These are phyloP conservation scores for Cucumis cinereus DNA, from an alignment of 306 rosid genomes.

Conservation along the genomic window DNA sequence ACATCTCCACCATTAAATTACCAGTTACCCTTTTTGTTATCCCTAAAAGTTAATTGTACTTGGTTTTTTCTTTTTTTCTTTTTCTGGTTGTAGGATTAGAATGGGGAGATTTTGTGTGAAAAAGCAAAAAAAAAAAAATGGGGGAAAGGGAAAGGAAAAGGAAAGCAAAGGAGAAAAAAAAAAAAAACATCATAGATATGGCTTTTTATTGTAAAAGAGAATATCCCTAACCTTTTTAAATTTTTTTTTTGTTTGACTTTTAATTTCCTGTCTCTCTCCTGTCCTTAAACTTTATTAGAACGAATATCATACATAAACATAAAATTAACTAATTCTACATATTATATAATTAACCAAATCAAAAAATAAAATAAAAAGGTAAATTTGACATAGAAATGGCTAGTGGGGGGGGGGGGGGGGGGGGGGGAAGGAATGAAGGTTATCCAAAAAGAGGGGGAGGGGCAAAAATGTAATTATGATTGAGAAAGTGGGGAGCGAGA, in stretches of 20 bases:
- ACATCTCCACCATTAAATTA: neutral
- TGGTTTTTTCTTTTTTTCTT: neutral
- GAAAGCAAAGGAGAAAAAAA: too few relatives aligned
- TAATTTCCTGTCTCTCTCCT: neutral
- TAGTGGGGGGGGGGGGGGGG: too few relatives aligned
- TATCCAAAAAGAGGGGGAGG: neutral
- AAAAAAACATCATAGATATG: neutral
- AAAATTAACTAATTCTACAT: too few relatives aligned
- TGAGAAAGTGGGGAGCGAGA: neutral
- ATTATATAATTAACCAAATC: too few relatives aligned
- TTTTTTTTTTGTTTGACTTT: neutral
- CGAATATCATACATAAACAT: neutral
- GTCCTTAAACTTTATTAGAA: neutral
- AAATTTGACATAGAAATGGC: neutral
- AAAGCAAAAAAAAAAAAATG: neutral
- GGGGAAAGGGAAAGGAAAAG: neutral
- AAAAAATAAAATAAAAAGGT: too few relatives aligned
- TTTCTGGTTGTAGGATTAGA: neutral
- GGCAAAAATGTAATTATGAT: neutral
- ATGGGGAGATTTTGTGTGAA: neutral
- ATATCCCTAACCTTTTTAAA: neutral
- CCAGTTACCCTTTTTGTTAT: neutral
- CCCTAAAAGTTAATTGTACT: neutral
- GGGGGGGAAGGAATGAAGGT: neutral
- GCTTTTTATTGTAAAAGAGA: neutral